These are phyloP conservation scores for Erodium trifolium DNA, from an alignment of 441 rosid genomes.

Conservation along the genomic window DNA sequence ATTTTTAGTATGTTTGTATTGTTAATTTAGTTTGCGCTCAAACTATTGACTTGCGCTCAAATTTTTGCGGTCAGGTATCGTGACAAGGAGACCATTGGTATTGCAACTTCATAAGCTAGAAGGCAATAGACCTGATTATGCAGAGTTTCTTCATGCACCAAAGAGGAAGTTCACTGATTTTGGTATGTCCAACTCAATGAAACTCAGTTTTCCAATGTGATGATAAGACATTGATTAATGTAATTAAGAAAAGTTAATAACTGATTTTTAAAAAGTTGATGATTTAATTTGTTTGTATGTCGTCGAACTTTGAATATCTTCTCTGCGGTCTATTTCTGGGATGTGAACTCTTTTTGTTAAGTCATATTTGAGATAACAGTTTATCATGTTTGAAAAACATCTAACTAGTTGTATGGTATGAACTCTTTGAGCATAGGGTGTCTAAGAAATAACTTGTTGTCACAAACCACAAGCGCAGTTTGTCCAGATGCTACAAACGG, in stretches of 20 bases:
- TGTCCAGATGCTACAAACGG: neutral
- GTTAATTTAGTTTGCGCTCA: neutral
- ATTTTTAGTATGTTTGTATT: neutral
- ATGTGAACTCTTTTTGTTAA: neutral
- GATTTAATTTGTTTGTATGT: neutral
- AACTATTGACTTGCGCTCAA: too few relatives aligned
- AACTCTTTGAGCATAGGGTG: neutral
- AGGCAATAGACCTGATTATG: conserved; percentile 62
- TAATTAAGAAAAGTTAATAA: neutral
- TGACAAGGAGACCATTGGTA: conserved; percentile 91
- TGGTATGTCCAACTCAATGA: conserved; percentile 34
- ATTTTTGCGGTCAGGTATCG: conserved; percentile 51
- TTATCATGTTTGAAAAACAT: neutral
- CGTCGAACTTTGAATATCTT: neutral
- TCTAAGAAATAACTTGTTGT: neutral
- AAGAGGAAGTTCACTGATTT: conserved; percentile 71
- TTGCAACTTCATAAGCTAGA: conserved; percentile 91
- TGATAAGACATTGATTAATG: neutral
- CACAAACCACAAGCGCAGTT: neutral
- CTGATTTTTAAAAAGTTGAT: neutral
- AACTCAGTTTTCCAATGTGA: neutral
- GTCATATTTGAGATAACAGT: neutral
- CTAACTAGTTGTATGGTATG: neutral
- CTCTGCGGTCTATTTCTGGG: neutral
- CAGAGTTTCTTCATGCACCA: conserved; percentile 92